Conservation (phyloP, 495 filamentous ascomycete species). For the Podospora australis region DNA sequence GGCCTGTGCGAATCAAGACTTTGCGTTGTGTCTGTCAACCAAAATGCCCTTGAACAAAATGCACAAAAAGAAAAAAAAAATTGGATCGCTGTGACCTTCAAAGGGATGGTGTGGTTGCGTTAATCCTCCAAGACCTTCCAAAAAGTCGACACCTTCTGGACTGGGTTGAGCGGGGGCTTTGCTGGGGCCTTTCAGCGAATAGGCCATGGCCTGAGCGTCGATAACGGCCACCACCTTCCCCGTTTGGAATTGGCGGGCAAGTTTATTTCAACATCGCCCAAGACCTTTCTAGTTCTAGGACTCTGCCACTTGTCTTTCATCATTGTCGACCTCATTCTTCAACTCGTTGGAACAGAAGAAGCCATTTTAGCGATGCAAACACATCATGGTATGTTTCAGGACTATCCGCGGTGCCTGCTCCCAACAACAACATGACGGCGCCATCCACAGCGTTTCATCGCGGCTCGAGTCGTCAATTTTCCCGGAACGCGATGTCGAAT, state of each 20-base stretch:
- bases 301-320: not conserved
- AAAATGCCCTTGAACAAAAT: no score
- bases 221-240: slow-evolving; percentile 2
- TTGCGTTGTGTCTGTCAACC: no score
- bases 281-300: not conserved
- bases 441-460: no score
- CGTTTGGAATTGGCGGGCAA: not conserved
- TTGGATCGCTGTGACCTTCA: not conserved
- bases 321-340: not conserved
- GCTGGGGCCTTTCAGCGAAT: not conserved
- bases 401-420: no score
- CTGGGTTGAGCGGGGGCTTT: not conserved
- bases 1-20: no score
- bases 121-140: no score
- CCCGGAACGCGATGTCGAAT: no score
- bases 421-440: no score
- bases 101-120: not conserved
- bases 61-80: not conserved
- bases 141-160: not conserved
- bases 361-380: no score
- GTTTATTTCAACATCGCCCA: slow-evolving; percentile 2
- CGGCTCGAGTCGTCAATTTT: no score
- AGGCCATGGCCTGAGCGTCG: not conserved
- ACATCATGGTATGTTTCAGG: no score
- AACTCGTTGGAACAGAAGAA: not conserved